A percentile compares a stretch with the other conserved stretches of the same genome.
Evolutionary conservation across 768 basidiomycete species (phyloP).

Genomic region (Albatrellus ellisii): DNA sequence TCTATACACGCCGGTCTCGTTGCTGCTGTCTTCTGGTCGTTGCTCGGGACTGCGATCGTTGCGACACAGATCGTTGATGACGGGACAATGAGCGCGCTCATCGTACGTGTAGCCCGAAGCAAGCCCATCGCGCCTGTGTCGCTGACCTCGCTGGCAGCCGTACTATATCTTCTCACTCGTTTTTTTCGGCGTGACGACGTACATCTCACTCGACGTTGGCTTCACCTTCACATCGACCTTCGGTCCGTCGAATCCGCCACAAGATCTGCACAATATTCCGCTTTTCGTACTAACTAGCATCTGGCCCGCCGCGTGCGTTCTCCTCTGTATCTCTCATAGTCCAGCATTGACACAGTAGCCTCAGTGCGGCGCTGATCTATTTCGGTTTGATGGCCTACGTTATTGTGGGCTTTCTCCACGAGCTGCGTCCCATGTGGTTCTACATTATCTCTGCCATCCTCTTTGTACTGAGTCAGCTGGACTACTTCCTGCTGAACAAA

Average conservation of each 20-base stretch:
- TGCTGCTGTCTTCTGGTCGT: conserved; percentile 65
- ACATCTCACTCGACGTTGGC: conserved; percentile 76
- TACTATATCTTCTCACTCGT: conserved; percentile 39
- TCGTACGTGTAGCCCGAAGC: conserved; percentile 31
- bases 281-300: conserved; percentile 73
- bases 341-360: conserved; percentile 1
- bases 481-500: conserved; percentile 68
- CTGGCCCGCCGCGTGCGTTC: conserved; percentile 64
- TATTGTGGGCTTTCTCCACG: conserved; percentile 61
- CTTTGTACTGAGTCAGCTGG: conserved; percentile 72
- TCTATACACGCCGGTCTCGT: conserved; percentile 74
- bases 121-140: background rate
- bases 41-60: conserved; percentile 65
- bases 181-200: conserved; percentile 62
- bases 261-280: conserved; percentile 47
- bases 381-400: conserved; percentile 70
- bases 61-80: conserved; percentile 91
- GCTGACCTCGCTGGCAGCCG: conserved; percentile 31
- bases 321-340: background rate
- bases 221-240: conserved; percentile 51
- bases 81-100: conserved; percentile 58
- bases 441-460: conserved; percentile 62
- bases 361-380: conserved; percentile 55
- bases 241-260: conserved; percentile 44
- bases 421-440: conserved; percentile 68